phyloP scores from a whole-genome alignment of 306 rosid genomes.

The Prinsepia uniflora region DNA sequence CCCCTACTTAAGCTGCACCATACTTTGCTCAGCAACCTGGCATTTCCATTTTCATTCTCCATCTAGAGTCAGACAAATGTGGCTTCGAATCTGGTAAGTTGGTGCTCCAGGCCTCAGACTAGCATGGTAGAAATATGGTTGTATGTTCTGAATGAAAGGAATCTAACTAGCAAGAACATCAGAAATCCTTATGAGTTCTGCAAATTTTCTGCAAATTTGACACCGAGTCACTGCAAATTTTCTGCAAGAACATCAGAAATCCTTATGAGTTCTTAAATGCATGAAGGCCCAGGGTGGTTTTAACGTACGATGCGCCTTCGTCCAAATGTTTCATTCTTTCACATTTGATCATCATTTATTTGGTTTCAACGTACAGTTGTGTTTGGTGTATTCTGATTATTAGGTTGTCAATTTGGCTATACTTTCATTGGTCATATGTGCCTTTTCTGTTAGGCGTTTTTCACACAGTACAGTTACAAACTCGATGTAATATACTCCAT shows the following conservation, averaged over 20 bases:
- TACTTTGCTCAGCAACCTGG: constrained; percentile 4
- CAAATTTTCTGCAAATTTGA: constrained; percentile 5
- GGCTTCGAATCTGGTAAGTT: constrained; percentile 4
- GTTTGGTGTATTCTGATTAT: constrained; percentile 7
- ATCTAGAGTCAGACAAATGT: neutral
- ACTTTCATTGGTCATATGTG: constrained; percentile 7
- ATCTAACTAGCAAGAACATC: constrained; percentile 8
- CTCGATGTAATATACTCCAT: neutral
- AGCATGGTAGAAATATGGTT: constrained; percentile 7
- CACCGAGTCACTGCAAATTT: constrained; percentile 13
- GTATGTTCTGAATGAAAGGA: constrained; percentile 7
- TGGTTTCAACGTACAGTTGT: constrained; percentile 17
- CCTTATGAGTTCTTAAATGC: constrained; percentile 7
- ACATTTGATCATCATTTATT: constrained; percentile 13
- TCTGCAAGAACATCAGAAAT: constrained; percentile 13
- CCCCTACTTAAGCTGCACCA: constrained; percentile 27
- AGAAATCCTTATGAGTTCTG: neutral
- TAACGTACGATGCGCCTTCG: neutral
- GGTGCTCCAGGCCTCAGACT: constrained; percentile 11
- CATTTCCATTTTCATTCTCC: neutral
- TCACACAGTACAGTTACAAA: neutral
- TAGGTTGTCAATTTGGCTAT: constrained; percentile 10
- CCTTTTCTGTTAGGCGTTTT: neutral
- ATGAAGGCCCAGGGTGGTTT: constrained; percentile 21
- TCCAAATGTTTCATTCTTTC: constrained; percentile 7